Percentiles rank a stretch among this genome's conserved stretches.
phyloP scores from a whole-genome alignment of 2,329 filamentous ascomycete genomes.

The Apiospora pterosperma region DNA sequence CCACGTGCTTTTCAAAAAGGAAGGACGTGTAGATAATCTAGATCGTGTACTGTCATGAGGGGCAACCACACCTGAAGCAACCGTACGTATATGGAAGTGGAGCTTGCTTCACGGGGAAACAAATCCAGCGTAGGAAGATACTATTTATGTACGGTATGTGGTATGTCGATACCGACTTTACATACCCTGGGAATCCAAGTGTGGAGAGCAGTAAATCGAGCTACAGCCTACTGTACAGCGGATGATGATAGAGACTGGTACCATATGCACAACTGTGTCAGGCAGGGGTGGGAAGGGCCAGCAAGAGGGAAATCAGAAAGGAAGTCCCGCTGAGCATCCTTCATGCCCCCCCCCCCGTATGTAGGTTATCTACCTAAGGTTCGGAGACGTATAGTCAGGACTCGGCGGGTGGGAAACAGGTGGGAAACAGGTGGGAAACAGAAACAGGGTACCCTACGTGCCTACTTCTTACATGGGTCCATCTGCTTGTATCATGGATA shows the following conservation, averaged over 20 bases:
- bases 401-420: neutral
- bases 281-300: neutral
- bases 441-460: conserved; percentile 1
- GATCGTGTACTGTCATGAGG: neutral
- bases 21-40: neutral
- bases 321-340: neutral
- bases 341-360: neutral
- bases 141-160: neutral
- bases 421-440: neutral
- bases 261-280: neutral
- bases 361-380: neutral
- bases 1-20: neutral
- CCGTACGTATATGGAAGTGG: neutral
- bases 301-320: neutral
- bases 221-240: neutral
- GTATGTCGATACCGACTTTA: too few relatives aligned
- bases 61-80: neutral
- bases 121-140: neutral
- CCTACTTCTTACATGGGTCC: neutral
- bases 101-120: neutral
- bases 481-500: neutral
- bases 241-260: neutral
- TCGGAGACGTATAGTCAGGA: neutral
- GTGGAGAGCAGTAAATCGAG: neutral
- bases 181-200: neutral